These are phyloP conservation scores for Dendrocalamus latiflorus DNA, from an alignment of 202 grass and related monocot genomes.

Conservation along the genomic window DNA sequence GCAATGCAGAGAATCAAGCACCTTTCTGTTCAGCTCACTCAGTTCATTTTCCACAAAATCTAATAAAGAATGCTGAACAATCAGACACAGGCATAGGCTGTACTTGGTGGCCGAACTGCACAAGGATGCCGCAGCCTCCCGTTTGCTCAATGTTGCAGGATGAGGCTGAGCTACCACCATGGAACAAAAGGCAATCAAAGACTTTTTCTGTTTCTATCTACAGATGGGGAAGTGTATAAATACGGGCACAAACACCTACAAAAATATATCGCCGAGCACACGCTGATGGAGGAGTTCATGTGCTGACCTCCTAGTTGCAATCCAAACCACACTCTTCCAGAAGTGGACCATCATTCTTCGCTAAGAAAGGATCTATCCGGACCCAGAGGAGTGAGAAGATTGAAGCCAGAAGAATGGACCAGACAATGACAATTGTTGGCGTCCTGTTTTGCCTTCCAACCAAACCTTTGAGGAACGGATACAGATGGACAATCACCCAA, in stretches of 20 bases:
- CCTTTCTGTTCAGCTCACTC: not conserved
- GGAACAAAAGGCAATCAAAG: not conserved
- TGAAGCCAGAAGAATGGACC: constrained; percentile 86
- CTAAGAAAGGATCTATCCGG: constrained; percentile 66
- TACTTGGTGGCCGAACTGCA: not conserved
- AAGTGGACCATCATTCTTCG: constrained; percentile 62
- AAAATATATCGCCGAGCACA: constrained; percentile 12
- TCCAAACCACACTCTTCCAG: constrained; percentile 87
- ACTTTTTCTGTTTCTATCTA: not conserved
- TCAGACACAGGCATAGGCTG: not conserved
- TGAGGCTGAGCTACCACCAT: constrained; percentile 16
- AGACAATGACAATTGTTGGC: constrained; percentile 81
- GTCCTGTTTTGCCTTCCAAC: constrained; percentile 86
- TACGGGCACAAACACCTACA: not conserved
- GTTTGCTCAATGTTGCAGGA: not conserved
- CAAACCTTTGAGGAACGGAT: constrained; percentile 89
- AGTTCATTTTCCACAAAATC: not conserved
- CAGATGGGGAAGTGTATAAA: not conserved
- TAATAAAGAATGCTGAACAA: constrained; percentile 6
- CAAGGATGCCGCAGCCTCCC: not conserved
- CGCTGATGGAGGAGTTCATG: not conserved
- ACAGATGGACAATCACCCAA: constrained; percentile 89
- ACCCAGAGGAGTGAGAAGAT: constrained; percentile 92
- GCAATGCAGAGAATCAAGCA: not conserved
- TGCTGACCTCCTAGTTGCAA: constrained; percentile 49